A percentile compares a stretch with the other conserved stretches of the same genome.
These are phyloP conservation scores for Akebia trifoliata DNA, from an alignment of 164 flowering plant species.

Conservation along the genomic window DNA sequence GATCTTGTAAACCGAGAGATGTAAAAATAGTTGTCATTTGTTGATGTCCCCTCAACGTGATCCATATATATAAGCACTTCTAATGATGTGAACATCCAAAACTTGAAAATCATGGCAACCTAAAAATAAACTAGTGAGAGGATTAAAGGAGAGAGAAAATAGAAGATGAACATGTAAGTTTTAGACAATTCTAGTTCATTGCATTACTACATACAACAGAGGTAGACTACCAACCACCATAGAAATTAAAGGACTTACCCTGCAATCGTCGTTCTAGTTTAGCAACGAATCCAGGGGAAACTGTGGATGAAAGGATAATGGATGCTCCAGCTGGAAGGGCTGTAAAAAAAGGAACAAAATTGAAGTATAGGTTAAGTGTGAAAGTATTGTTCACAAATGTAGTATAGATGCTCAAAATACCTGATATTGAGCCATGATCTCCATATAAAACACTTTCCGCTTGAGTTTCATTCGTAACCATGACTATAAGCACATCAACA, in stretches of 20 bases:
- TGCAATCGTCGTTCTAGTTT: slow-evolving; percentile 60
- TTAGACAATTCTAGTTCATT: not conserved
- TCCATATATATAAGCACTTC: too few species aligned
- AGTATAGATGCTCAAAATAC: slow-evolving; percentile 29
- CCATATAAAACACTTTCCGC: slow-evolving; percentile 87
- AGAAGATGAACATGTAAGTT: not conserved
- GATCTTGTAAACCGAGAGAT: too few species aligned
- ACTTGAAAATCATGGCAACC: too few species aligned
- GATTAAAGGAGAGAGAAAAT: too few species aligned
- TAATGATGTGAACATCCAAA: too few species aligned
- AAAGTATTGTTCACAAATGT: slow-evolving; percentile 1
- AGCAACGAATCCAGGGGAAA: slow-evolving; percentile 77
- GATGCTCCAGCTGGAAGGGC: slow-evolving; percentile 89
- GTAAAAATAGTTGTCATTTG: too few species aligned
- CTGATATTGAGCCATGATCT: slow-evolving; percentile 71
- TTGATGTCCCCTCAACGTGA: too few species aligned
- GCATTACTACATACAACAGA: not conserved
- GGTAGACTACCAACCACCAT: not conserved
- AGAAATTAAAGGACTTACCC: slow-evolving; percentile 40
- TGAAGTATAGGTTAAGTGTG: not conserved
- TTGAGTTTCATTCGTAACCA: slow-evolving; percentile 97
- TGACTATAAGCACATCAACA: slow-evolving; percentile 77
- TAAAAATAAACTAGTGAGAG: too few species aligned
- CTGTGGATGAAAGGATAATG: slow-evolving; percentile 85
- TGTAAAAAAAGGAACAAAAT: slow-evolving; percentile 21